Conservation (phyloP, 495 filamentous ascomycete species). For the Parathielavia hyrcaniae region DNA sequence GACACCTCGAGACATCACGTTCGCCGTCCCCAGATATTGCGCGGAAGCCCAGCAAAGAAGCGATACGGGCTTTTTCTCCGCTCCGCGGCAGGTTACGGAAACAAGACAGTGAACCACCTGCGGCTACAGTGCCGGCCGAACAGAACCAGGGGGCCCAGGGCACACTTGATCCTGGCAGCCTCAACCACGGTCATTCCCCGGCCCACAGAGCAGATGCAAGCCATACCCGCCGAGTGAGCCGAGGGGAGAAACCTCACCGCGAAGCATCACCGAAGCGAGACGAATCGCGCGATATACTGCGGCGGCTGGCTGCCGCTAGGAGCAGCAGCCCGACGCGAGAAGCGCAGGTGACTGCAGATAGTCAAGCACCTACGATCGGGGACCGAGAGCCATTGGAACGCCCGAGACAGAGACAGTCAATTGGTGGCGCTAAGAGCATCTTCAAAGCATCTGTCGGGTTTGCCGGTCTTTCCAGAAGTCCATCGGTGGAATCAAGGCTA, state of each 20-base stretch:
- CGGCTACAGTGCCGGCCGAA: neutral
- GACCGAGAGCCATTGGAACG: constrained; percentile 8
- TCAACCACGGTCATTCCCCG: neutral
- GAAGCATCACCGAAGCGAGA: constrained; percentile 26
- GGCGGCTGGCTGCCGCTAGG: constrained; percentile 55
- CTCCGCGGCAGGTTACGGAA: constrained; percentile 30
- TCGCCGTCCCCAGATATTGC: constrained; percentile 34
- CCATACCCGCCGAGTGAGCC: neutral
- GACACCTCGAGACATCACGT: constrained; percentile 39
- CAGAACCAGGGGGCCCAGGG: neutral
- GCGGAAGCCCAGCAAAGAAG: constrained; percentile 23
- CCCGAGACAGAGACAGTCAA: constrained; percentile 16
- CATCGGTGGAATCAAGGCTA: constrained; percentile 36
- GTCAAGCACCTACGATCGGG: neutral
- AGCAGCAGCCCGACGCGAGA: constrained; percentile 45
- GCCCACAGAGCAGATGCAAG: neutral
- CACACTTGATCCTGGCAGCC: neutral
- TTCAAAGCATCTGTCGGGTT: constrained; percentile 39
- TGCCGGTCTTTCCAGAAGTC: constrained; percentile 30
- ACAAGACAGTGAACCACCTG: constrained; percentile 24
- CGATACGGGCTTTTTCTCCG: constrained; percentile 17
- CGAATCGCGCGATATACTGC: constrained; percentile 62
- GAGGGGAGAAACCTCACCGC: constrained; percentile 10
- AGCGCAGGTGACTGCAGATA: constrained; percentile 18
- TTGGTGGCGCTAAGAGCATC: constrained; percentile 25